Evolutionary conservation across 805 yeast species (phyloP), one percentile per base, ranked within the genome.

Genomic region (Saccharomycopsis amapae): DNA sequence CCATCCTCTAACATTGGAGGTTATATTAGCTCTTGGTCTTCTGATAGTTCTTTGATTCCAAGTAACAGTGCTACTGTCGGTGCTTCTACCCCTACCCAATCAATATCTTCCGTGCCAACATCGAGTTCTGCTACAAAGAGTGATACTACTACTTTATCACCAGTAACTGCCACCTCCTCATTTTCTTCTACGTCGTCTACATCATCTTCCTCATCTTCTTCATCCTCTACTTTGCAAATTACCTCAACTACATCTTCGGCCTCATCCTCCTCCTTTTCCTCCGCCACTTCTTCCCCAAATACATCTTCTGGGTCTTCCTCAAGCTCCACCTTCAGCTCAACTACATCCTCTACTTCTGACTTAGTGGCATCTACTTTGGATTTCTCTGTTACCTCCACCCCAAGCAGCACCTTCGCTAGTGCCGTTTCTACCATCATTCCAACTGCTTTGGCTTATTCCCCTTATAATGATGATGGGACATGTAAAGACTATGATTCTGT

Each of bases 371-470:
- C 48, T 3, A 24, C 49, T 5, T n/a, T 39, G 13, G 59, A 58
- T 40, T 63, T 64, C 22, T 57, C 62, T 13, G 53, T 59, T 1
- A 48, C 44, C 19, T 42, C 50, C 24, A 61, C 66, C 2, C 54
- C 56, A n/a, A 15, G 54, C 19, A 28, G 59, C 12, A 32, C 51
- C 7, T 44, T 49, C n/a, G 38, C 51, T 3, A 36, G 42, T 15
- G 36, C 51, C 13, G 44, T 67, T 22, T 44, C 63, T 15, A 58
- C 73, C 23, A 59, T 59, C 31, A 31, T 49, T 30, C 90, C 90
- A 54, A 61, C 67, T 30, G 73, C 78, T 18, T 70, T 84, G 46
- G 89, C 78, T 32, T 84, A 84, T 67, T 78, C 86, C 22, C 97
- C 97, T 34, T 89, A 86, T 67, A 71, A 73, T 46, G 62, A 76